Conservation (phyloP, 768 basidiomycete genomes). For the Chiua virens region DNA sequence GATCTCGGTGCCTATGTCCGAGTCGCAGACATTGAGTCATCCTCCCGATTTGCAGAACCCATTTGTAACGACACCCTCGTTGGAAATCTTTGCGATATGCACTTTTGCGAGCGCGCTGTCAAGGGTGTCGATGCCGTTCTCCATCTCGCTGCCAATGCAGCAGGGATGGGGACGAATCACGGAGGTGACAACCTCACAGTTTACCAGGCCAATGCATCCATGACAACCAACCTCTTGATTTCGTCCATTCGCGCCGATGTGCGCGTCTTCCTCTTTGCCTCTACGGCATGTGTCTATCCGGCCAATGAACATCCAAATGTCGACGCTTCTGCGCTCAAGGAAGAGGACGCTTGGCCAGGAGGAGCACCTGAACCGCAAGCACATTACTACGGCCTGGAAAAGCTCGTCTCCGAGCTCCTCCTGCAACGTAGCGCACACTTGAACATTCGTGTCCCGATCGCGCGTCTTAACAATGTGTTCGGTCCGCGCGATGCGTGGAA, state of each 20-base stretch:
- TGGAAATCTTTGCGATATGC: slow-evolving; percentile 47
- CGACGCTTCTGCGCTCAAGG: slow-evolving; percentile 47
- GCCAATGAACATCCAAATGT: slow-evolving; percentile 33
- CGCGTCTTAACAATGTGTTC: slow-evolving; percentile 60
- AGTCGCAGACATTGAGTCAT: slow-evolving; percentile 41
- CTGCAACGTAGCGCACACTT: slow-evolving; percentile 30
- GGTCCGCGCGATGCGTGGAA: slow-evolving; percentile 55
- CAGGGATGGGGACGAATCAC: slow-evolving; percentile 65
- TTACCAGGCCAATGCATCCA: slow-evolving; percentile 48
- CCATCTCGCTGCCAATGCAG: slow-evolving; percentile 64
- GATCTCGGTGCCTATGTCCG: slow-evolving; percentile 37
- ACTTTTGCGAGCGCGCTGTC: slow-evolving; percentile 38
- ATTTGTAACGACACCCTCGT: slow-evolving; percentile 37
- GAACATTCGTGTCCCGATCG: slow-evolving; percentile 43
- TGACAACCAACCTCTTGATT: slow-evolving; percentile 48
- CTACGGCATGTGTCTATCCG: slow-evolving; percentile 61
- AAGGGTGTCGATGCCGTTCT: slow-evolving; percentile 45
- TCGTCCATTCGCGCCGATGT: slow-evolving; percentile 41
- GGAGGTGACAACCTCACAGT: slow-evolving; percentile 47
- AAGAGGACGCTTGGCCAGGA: slow-evolving; percentile 43
- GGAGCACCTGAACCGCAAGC: slow-evolving; percentile 47
- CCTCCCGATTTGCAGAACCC: slow-evolving; percentile 19
- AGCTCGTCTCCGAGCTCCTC: slow-evolving; percentile 50
- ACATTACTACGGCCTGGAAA: slow-evolving; percentile 61
- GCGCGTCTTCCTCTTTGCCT: slow-evolving; percentile 51